Evolutionary conservation across 23 red algal species (phyloP), one percentile per base, ranked within the genome.

Genomic region (Agarophyton chilense): DNA sequence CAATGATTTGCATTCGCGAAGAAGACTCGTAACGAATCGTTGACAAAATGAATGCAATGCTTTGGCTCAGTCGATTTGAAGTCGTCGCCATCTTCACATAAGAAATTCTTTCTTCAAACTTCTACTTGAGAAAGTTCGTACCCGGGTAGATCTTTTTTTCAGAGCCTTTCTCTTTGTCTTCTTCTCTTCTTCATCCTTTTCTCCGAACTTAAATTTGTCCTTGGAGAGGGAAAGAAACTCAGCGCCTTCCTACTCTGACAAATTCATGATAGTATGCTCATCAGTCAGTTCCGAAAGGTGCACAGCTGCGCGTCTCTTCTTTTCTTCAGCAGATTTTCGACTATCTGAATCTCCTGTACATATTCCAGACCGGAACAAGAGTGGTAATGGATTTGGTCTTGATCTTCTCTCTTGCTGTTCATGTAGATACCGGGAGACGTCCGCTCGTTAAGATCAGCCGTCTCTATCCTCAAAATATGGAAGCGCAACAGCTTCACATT

Each of bases 21-120:
- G 95, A 94, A 64, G 92, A 98, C 50, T 91, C 95, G 33, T 80
- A 89, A 41, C 88, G 86, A 28, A 65, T 84, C 44, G 90, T 79
- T 26, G 90, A 79, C 81, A 98, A 16, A 47, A 98, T 85, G 56
- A n/a, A n/a, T n/a, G n/a, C n/a, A 68, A 86, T 83, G 84, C 35
- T 67, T 92, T n/a, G 41, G 57, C 75, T 82, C 49, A 98, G 70
- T 35, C 95, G 90, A 4, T 36, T 86, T 24, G 90, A 93, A 16
- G n/a, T n/a, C n/a, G n/a, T n/a, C n/a, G n/a, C n/a, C n/a, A 98
- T 81, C 61, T 84, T 89, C 61, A 98, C 95, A 74, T 93, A 91
- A 6, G 66, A 84, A 1, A 98, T 76, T 63, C 92, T 93, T 14
- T 90, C 87, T 52, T 71, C 79, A 55, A 98, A 46, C 10, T 56